Evolutionary conservation across 192 early-diverging fungal genomes (phyloP), one percentile per base, ranked within the genome.

Genomic region (Ramicandelaber brevisporus): DNA sequence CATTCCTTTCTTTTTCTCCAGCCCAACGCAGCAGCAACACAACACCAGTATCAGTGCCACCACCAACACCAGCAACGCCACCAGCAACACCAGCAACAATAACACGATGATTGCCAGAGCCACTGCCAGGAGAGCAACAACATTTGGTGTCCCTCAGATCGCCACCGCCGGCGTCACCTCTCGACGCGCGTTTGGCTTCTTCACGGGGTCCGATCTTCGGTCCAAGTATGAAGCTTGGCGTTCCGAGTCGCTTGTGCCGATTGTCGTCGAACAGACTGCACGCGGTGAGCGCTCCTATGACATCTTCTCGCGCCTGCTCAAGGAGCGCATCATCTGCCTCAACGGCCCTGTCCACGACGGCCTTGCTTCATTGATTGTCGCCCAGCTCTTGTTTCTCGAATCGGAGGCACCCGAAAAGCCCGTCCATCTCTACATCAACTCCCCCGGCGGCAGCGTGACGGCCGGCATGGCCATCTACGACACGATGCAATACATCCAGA

Each of bases 371-470:
- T 59, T 90, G 3, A 65, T 93, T n/a, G 78, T 93, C 3, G 92
- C 92, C 1, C 86, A 92, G 46, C 53, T 98, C 7, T 50, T 98
- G 33, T 93, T 89, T 40, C 59, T 93, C 12, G 92, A 98, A 41
- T 73, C 84, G 4, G 87, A 90, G 52, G 81, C 83, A 37, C 74
- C 80, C 17, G 76, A 78, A 27, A 93, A 92, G 50, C 76, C 80
- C 13, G 82, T 98, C 36, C 72, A 68, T 20, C 56, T 98, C 29
- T 98, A 98, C 48, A 87, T 98, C 57, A 98, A 98, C 51, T 86
- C 80, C 21, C 92, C 92, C 7, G 88, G 92, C 20, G 88, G 92
- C 31, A 73, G 65, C 46, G 88, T 98, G 6, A 98, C 87, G 2
- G 64, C 83, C 7, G 92, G 87, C 6, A 68, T 98, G 78, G 78